phyloP scores from a whole-genome alignment of 2,329 filamentous ascomycete genomes.

The Alternaria infectoria region DNA sequence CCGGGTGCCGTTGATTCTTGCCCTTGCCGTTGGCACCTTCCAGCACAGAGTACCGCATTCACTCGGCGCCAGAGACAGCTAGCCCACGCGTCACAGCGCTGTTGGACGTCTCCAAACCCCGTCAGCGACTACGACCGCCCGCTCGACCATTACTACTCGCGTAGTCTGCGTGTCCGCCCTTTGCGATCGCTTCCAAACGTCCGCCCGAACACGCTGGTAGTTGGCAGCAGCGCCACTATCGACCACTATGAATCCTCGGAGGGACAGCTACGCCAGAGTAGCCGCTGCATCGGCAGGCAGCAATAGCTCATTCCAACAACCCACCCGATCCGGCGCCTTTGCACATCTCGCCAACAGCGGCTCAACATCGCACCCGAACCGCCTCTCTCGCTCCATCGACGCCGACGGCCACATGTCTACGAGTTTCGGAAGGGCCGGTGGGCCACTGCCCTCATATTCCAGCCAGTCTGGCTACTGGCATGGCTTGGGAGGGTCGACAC shows the following conservation, averaged over 20 bases:
- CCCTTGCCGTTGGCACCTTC: slow-evolving; percentile 17
- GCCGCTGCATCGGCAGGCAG: slow-evolving; percentile 58
- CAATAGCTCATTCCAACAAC: slow-evolving; percentile 41
- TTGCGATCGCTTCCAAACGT: slow-evolving; percentile 5
- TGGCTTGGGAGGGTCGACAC: slow-evolving; percentile 28
- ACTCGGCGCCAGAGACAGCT: slow-evolving; percentile 16
- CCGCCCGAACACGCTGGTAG: slow-evolving; percentile 52
- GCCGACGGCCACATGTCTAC: slow-evolving; percentile 56
- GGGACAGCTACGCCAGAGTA: slow-evolving; percentile 63
- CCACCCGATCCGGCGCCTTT: slow-evolving; percentile 53
- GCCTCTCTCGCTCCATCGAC: slow-evolving; percentile 53
- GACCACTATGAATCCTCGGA: slow-evolving; percentile 18
- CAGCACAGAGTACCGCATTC: slow-evolving; percentile 20
- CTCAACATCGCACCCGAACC: slow-evolving; percentile 33
- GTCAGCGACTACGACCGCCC: neutral
- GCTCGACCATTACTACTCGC: slow-evolving; percentile 31
- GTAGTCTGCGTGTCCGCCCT: neutral
- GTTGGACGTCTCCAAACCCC: slow-evolving; percentile 7
- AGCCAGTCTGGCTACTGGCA: slow-evolving; percentile 53
- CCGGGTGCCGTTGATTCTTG: slow-evolving; percentile 37
- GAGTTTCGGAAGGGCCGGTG: slow-evolving; percentile 52
- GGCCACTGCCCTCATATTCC: slow-evolving; percentile 54
- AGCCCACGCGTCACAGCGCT: slow-evolving; percentile 13
- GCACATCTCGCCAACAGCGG: slow-evolving; percentile 63
- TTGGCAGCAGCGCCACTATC: slow-evolving; percentile 5